Conservation (phyloP, 345 rosid species). For the Gynandropsis gynandra region DNA sequence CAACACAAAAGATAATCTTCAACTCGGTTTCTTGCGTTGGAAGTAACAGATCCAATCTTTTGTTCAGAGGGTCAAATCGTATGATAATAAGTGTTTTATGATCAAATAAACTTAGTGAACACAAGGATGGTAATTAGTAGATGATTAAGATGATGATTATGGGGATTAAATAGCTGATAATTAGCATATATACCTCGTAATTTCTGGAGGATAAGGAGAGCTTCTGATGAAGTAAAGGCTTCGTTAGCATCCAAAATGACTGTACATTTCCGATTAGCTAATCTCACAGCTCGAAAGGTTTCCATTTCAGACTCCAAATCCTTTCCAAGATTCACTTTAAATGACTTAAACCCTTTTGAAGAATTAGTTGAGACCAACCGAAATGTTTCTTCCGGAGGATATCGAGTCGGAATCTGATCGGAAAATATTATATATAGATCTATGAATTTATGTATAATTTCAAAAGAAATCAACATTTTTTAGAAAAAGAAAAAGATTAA, state of each 20-base stretch:
- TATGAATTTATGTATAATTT: background rate
- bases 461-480: too few species aligned
- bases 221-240: slow-evolving; percentile 59
- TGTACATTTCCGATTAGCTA: slow-evolving; percentile 48
- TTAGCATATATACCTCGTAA: background rate
- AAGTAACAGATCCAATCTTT: background rate
- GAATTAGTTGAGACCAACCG: slow-evolving; percentile 50
- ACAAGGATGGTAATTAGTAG: slow-evolving; percentile 39
- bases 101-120: background rate
- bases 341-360: slow-evolving; percentile 52
- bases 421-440: background rate
- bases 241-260: slow-evolving; percentile 81
- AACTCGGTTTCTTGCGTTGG: background rate
- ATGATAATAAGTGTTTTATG: too few species aligned
- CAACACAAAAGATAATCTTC: slow-evolving; percentile 7
- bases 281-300: slow-evolving; percentile 59
- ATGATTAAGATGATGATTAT: slow-evolving; percentile 28
- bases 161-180: slow-evolving; percentile 9
- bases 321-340: slow-evolving; percentile 77
- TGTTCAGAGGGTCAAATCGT: too few species aligned
- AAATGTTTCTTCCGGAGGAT: slow-evolving; percentile 53
- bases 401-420: slow-evolving; percentile 70
- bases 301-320: slow-evolving; percentile 53
- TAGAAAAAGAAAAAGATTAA: too few species aligned
- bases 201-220: slow-evolving; percentile 55